Percentiles rank a stretch among this genome's conserved stretches.
Conservation (phyloP, 768 basidiomycete species). For the Naganishia randhawae region DNA sequence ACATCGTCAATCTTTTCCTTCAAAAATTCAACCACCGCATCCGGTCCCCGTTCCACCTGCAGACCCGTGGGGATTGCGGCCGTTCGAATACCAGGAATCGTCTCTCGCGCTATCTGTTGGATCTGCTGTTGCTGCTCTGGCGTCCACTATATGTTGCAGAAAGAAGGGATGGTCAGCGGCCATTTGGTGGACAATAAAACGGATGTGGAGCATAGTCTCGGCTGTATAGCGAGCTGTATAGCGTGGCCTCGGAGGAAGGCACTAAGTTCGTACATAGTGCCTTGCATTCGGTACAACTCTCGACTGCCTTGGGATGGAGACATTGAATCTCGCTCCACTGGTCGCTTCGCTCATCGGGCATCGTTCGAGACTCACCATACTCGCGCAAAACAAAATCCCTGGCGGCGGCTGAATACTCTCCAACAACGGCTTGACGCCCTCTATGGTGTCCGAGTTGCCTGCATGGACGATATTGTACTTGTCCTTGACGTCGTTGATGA, state of each 20-base stretch:
- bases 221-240: too few species aligned
- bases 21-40: constrained; percentile 42
- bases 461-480: constrained; percentile 43
- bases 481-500: constrained; percentile 44
- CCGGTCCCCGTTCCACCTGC: constrained; percentile 41
- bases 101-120: constrained; percentile 39
- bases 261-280: too few species aligned
- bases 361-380: constrained; percentile 34
- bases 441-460: constrained; percentile 41
- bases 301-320: too few species aligned
- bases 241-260: too few species aligned
- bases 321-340: too few species aligned
- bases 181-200: too few species aligned
- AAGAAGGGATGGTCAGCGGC: not conserved
- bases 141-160: constrained; percentile 37
- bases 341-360: too few species aligned
- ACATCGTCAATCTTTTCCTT: constrained; percentile 42
- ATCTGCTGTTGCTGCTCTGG: constrained; percentile 46
- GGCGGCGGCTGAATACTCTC: constrained; percentile 39
- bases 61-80: constrained; percentile 44
- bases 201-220: too few species aligned
- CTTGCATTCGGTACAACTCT: too few species aligned
- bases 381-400: constrained; percentile 42
- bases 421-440: constrained; percentile 42
- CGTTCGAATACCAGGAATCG: constrained; percentile 44